phyloP scores from a whole-genome alignment of 106 monocot species.

The Platanthera guangdongensis region DNA sequence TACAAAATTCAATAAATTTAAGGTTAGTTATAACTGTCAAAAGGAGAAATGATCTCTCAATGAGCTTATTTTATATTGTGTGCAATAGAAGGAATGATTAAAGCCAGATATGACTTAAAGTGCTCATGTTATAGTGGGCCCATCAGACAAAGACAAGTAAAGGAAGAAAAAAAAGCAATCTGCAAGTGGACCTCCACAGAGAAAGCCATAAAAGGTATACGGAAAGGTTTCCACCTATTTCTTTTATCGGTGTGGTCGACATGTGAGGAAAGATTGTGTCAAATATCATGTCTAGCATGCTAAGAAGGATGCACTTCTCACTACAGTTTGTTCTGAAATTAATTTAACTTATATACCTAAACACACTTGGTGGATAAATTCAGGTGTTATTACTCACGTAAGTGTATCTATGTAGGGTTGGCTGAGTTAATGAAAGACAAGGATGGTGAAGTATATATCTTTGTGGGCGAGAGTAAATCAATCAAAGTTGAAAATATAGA shows the following conservation, averaged over 20 bases:
- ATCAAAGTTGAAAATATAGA: too few relatives aligned
- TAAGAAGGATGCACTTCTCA: neutral
- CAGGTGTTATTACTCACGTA: neutral
- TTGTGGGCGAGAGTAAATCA: too few relatives aligned
- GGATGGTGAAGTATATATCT: too few relatives aligned
- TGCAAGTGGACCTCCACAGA: neutral
- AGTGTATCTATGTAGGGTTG: neutral
- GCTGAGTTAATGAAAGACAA: neutral
- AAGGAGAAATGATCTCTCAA: constrained; percentile 8
- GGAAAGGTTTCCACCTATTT: neutral
- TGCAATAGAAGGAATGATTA: neutral
- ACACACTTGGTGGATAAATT: neutral
- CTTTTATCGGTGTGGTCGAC: neutral
- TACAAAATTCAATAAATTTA: neutral
- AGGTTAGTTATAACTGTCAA: constrained; percentile 3
- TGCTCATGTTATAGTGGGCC: neutral
- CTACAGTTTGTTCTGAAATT: neutral
- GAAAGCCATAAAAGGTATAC: neutral
- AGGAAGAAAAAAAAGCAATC: neutral
- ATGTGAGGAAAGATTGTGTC: neutral
- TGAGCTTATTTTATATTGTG: constrained; percentile 8
- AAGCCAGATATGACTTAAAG: constrained; percentile 1
- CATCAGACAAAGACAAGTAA: neutral
- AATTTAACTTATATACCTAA: neutral
- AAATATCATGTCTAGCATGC: neutral